Evolutionary conservation across 768 basidiomycete genomes (phyloP).

Genomic region (Boletus vinaceobasis): DNA sequence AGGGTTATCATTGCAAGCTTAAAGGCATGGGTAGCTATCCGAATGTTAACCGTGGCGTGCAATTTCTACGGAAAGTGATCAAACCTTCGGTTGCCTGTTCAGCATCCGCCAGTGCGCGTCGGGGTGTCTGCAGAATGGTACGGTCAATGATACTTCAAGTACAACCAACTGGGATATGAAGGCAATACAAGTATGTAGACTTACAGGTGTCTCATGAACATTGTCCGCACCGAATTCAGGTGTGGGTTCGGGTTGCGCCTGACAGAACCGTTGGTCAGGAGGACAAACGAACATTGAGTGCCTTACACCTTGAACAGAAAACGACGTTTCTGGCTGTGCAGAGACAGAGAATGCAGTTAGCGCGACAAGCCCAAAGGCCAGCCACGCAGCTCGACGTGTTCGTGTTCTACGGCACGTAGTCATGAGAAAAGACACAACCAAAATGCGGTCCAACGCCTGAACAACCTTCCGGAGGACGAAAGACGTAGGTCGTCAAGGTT

Average conservation of each 20-base stretch:
- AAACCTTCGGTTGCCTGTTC: constrained; percentile 55
- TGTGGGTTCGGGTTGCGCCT: constrained; percentile 16
- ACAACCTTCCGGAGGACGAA: background rate
- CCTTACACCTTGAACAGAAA: constrained; percentile 20
- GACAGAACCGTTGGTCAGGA: background rate
- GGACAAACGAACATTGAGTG: background rate
- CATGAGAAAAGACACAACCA: constrained; percentile 12
- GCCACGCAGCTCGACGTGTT: constrained; percentile 50
- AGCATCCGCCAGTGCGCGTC: constrained; percentile 19
- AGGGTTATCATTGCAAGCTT: constrained; percentile 71
- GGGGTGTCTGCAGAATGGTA: constrained; percentile 11
- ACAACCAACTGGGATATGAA: background rate
- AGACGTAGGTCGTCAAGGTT: background rate
- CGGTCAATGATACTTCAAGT: background rate
- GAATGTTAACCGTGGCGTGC: constrained; percentile 1
- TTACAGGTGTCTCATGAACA: constrained; percentile 15
- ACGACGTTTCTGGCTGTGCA: constrained; percentile 30
- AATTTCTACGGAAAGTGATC: background rate
- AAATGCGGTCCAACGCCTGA: background rate
- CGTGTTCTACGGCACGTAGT: constrained; percentile 16
- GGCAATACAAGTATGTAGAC: background rate
- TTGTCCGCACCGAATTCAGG: background rate
- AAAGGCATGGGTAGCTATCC: constrained; percentile 66
- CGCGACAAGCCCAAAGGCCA: constrained; percentile 58
- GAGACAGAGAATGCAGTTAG: constrained; percentile 45